Evolutionary conservation across 106 monocot species (phyloP).

Genomic region (Amphibolis antarctica): DNA sequence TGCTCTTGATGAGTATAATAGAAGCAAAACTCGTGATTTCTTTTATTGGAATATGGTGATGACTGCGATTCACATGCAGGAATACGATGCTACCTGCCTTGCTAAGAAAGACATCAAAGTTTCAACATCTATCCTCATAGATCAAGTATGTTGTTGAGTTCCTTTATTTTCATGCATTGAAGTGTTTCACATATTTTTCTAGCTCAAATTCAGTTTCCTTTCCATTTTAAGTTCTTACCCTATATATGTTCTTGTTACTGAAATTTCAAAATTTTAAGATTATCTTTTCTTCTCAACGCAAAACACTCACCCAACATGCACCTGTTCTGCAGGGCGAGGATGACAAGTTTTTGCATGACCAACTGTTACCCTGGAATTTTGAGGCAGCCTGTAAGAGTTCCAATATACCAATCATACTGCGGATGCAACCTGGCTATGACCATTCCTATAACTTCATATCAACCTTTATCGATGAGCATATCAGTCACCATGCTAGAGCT

Average conservation of each 20-base stretch:
- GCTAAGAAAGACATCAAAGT: slow-evolving; percentile 40
- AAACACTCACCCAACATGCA: neutral
- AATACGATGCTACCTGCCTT: slow-evolving; percentile 87
- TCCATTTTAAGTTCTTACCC: neutral
- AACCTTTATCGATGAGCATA: slow-evolving; percentile 84
- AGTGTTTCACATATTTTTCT: neutral
- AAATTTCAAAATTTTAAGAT: neutral
- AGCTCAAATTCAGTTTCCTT: neutral
- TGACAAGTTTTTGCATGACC: slow-evolving; percentile 74
- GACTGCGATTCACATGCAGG: slow-evolving; percentile 29
- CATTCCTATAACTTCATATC: slow-evolving; percentile 94
- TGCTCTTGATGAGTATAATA: too few species aligned
- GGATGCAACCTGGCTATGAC: slow-evolving; percentile 86
- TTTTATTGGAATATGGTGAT: neutral
- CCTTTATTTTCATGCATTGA: neutral
- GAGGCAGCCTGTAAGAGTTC: slow-evolving; percentile 59
- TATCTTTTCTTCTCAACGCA: neutral
- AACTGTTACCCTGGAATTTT: slow-evolving; percentile 62
- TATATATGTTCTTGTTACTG: neutral
- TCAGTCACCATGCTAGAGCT: slow-evolving; percentile 57
- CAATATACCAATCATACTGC: slow-evolving; percentile 37
- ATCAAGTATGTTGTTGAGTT: slow-evolving; percentile 44
- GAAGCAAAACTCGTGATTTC: neutral
- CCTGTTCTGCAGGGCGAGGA: slow-evolving; percentile 44
- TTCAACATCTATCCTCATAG: slow-evolving; percentile 70